Conservation (phyloP, 495 filamentous ascomycete species). For the Jackrogersella minutella region DNA sequence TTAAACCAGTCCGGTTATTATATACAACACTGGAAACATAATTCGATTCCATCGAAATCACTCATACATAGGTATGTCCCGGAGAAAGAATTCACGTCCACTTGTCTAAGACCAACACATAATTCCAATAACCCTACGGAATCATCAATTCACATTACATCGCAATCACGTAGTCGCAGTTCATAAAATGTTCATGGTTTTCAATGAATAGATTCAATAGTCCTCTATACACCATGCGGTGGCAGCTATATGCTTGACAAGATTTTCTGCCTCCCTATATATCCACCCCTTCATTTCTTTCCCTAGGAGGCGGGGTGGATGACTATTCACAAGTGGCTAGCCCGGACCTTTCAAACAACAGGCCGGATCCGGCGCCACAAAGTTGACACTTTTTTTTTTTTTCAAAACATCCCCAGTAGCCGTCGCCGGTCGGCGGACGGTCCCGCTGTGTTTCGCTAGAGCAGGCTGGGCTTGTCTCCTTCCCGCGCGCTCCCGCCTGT, state of each 20-base stretch:
- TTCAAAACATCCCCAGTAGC: conserved; percentile 42
- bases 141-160: too few species aligned
- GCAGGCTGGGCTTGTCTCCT: conserved; percentile 12
- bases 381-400: conserved; percentile 28
- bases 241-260: conserved; percentile 34
- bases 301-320: conserved; percentile 16
- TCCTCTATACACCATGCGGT: conserved; percentile 47
- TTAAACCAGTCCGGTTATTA: too few species aligned
- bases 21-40: too few species aligned
- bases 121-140: too few species aligned
- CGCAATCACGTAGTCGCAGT: conserved; percentile 11
- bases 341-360: conserved; percentile 24
- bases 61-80: too few species aligned
- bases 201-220: conserved; percentile 54
- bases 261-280: conserved; percentile 27
- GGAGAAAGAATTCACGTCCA: too few species aligned
- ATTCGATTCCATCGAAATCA: too few species aligned
- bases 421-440: conserved; percentile 28
- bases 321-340: conserved; percentile 36
- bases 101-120: too few species aligned
- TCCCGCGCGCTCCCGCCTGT: conserved; percentile 10
- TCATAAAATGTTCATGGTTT: conserved; percentile 1
- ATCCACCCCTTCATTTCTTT: conserved; percentile 17
- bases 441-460: conserved; percentile 38
- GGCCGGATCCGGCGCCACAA: conserved; percentile 26